Evolutionary conservation across 1,284 basidiomycete genomes (phyloP), one percentile per base, ranked within the genome.

Genomic region (Gymnopus androsaceus): DNA sequence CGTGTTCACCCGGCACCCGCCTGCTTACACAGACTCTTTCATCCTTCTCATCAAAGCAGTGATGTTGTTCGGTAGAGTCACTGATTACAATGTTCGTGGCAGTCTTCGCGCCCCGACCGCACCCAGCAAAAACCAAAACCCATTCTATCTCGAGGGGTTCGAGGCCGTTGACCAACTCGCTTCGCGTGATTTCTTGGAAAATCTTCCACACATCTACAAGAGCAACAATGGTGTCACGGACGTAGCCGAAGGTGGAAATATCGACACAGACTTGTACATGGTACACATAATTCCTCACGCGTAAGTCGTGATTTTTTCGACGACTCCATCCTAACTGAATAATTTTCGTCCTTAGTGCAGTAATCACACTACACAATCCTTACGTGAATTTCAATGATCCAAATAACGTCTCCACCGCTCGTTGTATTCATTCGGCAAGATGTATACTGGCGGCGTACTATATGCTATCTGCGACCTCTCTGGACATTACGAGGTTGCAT

Each of bases 241-340:
- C 58, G 71, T 78, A 33, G 74, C 76, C 46, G 80, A 76, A 50
- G 81, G 80, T 42, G 77, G 78, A 34, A 75, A 73, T 8, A 71
- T 92, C 44, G 89, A 92, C 65, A 90, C 87, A 1, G 90, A 92
- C 68, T 72, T 92, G 56, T 92, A 89, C 66, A 84, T 92, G 86
- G 89, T 89, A 30, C 88, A 92, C 65, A 76, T 92, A 41, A 80
- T 90, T 51, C 90, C 90, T 27, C 86, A 92, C 67, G 90, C 90
- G 90, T 91, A 70, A 70, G 86, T 79, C 23, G 37, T 28, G 30
- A 34, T 49, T 49, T 55, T 54, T 34, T 46, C 48, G 7, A 25
- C 28, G 27, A 37, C 15, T 37, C 15, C 3, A 15, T 27, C n/a
- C 14, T 42, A 5, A 28, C 31, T 15, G 41, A 25, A 27, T 44